Evolutionary conservation across 140 eudicot genomes (phyloP).

Genomic region (Ambrosia hybrid): DNA sequence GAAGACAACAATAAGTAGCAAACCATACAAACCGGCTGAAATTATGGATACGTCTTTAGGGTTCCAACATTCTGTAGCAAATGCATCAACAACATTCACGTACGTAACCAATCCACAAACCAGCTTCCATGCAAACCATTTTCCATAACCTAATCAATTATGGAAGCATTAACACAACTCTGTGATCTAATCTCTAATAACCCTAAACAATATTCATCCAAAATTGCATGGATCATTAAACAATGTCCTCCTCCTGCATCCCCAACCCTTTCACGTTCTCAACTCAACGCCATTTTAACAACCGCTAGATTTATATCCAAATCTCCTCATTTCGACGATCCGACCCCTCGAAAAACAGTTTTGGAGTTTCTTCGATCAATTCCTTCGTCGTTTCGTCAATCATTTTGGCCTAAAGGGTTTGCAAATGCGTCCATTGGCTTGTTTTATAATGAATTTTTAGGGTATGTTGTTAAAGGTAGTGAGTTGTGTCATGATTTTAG

Average conservation of each 20-base stretch:
- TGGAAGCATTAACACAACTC: slow-evolving; percentile 90
- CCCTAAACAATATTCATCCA: slow-evolving; percentile 55
- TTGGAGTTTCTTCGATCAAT: slow-evolving; percentile 65
- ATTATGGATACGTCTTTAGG: no score
- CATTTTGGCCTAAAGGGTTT: slow-evolving; percentile 88
- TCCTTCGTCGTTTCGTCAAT: slow-evolving; percentile 55
- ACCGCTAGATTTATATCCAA: slow-evolving; percentile 67
- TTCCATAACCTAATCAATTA: no score
- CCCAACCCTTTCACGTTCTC: slow-evolving; percentile 77
- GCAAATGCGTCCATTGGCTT: slow-evolving; percentile 39
- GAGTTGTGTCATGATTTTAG: slow-evolving; percentile 54
- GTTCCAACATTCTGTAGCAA: no score
- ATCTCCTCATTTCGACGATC: slow-evolving; percentile 52
- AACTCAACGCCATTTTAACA: slow-evolving; percentile 81
- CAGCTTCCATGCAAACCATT: neutral
- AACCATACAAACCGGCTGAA: no score
- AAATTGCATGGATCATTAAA: slow-evolving; percentile 78
- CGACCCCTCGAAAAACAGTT: slow-evolving; percentile 48
- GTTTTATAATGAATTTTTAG: slow-evolving; percentile 58
- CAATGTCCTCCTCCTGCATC: slow-evolving; percentile 79
- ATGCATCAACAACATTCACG: slow-evolving; percentile 1
- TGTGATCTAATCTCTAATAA: slow-evolving; percentile 69
- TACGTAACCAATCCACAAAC: slow-evolving; percentile 1
- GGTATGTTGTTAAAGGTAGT: slow-evolving; percentile 60
- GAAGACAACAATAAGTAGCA: no score